Base-by-base conservation (phyloP, 306 rosid genomes). In the Inga leiocalycina region DNA sequence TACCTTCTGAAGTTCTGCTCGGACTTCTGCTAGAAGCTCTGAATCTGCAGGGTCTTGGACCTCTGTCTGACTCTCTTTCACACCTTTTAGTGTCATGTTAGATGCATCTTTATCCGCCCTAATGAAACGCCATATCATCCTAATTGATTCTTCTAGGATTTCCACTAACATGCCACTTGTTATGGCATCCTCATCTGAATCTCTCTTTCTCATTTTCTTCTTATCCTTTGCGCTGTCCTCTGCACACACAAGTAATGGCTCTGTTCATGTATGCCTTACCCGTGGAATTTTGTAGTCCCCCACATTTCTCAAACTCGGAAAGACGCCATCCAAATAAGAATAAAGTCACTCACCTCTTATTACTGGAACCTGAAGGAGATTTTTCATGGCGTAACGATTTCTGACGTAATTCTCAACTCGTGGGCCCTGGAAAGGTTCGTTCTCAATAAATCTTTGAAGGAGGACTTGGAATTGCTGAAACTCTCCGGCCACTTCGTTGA, bases 381-480 rank as follows among this genome's bases (percentile, higher is more conserved):
- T 86, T 17, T 89, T 80, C 87, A 89, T 84, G 22, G 85, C 85
- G 35, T 91, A 91, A 10, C 98, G 97, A 56, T 85, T 91, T 81
- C 78, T 88, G 41, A 87, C 88, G 81, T 96, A 93, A 81, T 92
- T 93, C 66, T 89, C 91, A 15, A 92, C 92, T 22, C 99, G 78
- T 10, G 97, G 92, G 24, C 97, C 93, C 65, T 90, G 94, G 76
- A 89, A 93, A 46, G 90, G 88, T 70, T 92, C 99, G 30, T 91
- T 93, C 87, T 92, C 97, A n/a, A 93, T 73, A 70, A 92, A 96
- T 75, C 98, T 89, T 32, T 92, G 97, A 1, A 93, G 81, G 10
- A 96, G 85, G 43, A 96, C 97, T 88, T 92, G 94, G 67, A 96
- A 96, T 34, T 88, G 92, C 81, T 96, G 98, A 81, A 96, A 93